These are phyloP conservation scores for Starmerella davenportii DNA, from an alignment of 805 yeast species.

Conservation along the genomic window DNA sequence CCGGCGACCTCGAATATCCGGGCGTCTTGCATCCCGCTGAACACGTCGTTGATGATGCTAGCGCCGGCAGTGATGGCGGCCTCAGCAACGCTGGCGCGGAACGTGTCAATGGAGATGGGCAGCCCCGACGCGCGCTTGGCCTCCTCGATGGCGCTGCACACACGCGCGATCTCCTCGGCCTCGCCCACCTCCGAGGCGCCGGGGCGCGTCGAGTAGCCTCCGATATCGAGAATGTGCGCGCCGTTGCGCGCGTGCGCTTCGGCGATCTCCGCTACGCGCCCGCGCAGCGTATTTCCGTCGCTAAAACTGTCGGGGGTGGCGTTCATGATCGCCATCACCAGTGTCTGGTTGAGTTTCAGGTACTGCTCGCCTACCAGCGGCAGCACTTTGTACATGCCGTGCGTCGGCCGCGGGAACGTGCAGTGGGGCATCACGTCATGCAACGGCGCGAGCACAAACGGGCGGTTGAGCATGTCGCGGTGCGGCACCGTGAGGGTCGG, in stretches of 20 bases:
- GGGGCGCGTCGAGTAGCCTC: constrained; percentile 91
- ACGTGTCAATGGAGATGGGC: constrained; percentile 75
- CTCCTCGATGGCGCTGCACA: constrained; percentile 48
- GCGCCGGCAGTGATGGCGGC: constrained; percentile 60
- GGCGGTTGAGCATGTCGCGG: constrained; percentile 67
- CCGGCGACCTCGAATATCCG: constrained; percentile 55
- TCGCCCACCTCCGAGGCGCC: constrained; percentile 44
- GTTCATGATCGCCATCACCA: constrained; percentile 74
- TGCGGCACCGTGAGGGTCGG: constrained; percentile 64
- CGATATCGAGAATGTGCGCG: constrained; percentile 71
- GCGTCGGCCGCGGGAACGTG: neutral
- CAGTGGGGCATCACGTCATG: constrained; percentile 50
- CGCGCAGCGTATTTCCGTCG: constrained; percentile 48
- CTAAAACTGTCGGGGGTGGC: constrained; percentile 90
- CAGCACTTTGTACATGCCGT: neutral
- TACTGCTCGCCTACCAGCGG: constrained; percentile 1
- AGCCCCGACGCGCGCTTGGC: constrained; percentile 33
- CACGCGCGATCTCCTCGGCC: constrained; percentile 53
- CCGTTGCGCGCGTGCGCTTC: constrained; percentile 36
- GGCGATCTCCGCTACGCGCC: constrained; percentile 29
- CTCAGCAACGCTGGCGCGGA: constrained; percentile 55
- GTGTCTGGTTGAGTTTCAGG: constrained; percentile 28
- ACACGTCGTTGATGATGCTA: constrained; percentile 79
- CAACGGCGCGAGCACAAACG: constrained; percentile 78
- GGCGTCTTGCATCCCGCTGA: constrained; percentile 58